A percentile compares a stretch with the other conserved stretches of the same genome.
These are phyloP conservation scores for Kwoniella dejecticola DNA, from an alignment of 768 basidiomycete genomes.

Conservation along the genomic window DNA sequence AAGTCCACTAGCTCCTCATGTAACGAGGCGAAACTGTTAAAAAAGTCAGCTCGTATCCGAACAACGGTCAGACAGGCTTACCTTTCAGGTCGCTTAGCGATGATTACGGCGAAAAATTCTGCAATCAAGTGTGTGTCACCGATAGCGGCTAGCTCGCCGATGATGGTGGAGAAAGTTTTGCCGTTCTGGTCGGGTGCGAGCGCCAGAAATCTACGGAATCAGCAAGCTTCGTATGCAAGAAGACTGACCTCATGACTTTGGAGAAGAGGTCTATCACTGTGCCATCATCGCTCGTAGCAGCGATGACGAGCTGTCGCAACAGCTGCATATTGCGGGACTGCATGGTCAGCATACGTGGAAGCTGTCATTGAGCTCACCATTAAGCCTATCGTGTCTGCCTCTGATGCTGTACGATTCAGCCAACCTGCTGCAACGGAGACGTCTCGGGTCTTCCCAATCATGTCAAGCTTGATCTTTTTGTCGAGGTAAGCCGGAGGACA, in stretches of 20 bases:
- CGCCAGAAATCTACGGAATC: not conserved
- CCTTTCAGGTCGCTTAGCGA: not conserved
- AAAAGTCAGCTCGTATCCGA: not conserved
- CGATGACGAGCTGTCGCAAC: not conserved
- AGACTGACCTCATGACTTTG: constrained; percentile 4
- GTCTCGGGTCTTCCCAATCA: not conserved
- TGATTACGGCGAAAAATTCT: not conserved
- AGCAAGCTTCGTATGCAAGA: not conserved
- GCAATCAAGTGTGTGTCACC: not conserved
- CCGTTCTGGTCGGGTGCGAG: not conserved
- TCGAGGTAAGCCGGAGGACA: constrained; percentile 8
- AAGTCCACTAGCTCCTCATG: not conserved
- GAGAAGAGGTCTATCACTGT: not conserved
- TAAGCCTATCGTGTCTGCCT: not conserved
- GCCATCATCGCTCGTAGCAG: not conserved
- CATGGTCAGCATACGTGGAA: not conserved
- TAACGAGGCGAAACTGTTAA: not conserved
- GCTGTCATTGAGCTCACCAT: not conserved
- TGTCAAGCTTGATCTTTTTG: not conserved
- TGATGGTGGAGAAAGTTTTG: not conserved
- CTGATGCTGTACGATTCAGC: not conserved
- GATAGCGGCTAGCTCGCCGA: not conserved
- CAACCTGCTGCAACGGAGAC: not conserved
- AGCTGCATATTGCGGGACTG: not conserved
- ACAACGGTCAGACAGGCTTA: no score